phyloP scores from a whole-genome alignment of 2,329 filamentous ascomycete species.

The Diaporthe citriasiana region DNA sequence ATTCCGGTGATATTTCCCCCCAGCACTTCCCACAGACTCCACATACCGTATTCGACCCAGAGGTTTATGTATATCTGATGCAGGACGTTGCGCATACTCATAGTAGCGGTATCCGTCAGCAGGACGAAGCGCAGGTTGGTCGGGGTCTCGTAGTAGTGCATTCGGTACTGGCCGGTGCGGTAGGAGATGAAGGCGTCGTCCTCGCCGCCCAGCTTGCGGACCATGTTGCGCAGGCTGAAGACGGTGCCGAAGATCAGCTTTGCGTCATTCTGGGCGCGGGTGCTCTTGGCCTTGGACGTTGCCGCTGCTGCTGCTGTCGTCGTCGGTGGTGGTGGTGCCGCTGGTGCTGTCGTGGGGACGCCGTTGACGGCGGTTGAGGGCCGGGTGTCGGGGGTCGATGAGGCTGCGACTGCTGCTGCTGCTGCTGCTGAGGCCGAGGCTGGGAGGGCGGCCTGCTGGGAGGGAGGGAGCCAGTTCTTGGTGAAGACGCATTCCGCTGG shows the following conservation, averaged over 20 bases:
- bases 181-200: slow-evolving; percentile 97
- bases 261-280: slow-evolving; percentile 77
- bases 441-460: slow-evolving; percentile 56
- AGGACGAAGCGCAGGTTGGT: slow-evolving; percentile 97
- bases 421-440: slow-evolving; percentile 46
- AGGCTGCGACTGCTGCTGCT: slow-evolving; percentile 54
- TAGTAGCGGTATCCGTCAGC: slow-evolving; percentile 89
- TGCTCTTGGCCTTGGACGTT: slow-evolving; percentile 9
- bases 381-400: slow-evolving; percentile 57
- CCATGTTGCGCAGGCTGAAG: slow-evolving; percentile 97
- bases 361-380: slow-evolving; percentile 37
- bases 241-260: slow-evolving; percentile 98
- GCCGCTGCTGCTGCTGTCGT: slow-evolving; percentile 36
- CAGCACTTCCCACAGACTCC: background rate
- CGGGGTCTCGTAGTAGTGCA: slow-evolving; percentile 99
- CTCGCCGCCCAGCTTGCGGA: slow-evolving; percentile 91
- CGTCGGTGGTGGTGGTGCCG: slow-evolving; percentile 1
- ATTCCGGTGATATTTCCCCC: background rate
- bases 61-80: slow-evolving; percentile 99
- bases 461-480: slow-evolving; percentile 80
- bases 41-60: slow-evolving; percentile 92
- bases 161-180: slow-evolving; percentile 94
- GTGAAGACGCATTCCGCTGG: slow-evolving; percentile 98
- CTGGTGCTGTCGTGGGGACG: slow-evolving; percentile 42
- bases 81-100: slow-evolving; percentile 92